Evolutionary conservation across 441 rosid species (phyloP).

Genomic region (Mallotus japonicus): DNA sequence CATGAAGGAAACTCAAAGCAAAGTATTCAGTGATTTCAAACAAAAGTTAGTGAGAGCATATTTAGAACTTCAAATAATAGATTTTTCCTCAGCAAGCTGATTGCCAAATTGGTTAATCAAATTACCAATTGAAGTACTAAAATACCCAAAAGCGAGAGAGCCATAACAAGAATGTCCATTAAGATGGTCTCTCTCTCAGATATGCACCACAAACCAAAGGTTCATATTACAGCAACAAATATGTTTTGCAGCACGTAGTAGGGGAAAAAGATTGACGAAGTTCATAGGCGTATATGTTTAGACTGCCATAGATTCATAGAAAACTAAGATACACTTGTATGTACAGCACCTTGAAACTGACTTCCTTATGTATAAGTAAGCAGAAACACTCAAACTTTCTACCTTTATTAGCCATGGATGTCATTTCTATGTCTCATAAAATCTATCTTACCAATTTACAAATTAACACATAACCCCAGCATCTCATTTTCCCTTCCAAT

Average conservation of each 20-base stretch:
- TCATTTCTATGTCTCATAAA: too few species aligned
- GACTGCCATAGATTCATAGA: neutral
- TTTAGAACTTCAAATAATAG: neutral
- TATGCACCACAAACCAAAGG: too few species aligned
- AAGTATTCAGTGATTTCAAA: neutral
- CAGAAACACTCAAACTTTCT: too few species aligned
- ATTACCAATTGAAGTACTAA: slow-evolving; percentile 10
- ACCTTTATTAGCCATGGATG: too few species aligned
- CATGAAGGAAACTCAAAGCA: neutral
- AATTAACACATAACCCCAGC: neutral
- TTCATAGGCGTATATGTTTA: neutral
- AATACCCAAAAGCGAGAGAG: slow-evolving; percentile 16
- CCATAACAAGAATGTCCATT: too few species aligned
- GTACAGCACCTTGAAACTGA: too few species aligned
- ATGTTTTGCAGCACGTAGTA: neutral
- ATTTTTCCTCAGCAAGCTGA: neutral
- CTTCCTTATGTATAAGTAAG: too few species aligned
- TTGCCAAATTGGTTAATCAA: neutral
- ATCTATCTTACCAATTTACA: too few species aligned
- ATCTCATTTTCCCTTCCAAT: too few species aligned
- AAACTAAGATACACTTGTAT: too few species aligned
- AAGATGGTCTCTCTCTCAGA: too few species aligned
- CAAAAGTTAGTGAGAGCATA: neutral
- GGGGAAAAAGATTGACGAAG: neutral
- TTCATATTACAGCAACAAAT: neutral